These are phyloP conservation scores for Celoporthe dispersa DNA, from an alignment of 2,329 filamentous ascomycete genomes.

Conservation along the genomic window DNA sequence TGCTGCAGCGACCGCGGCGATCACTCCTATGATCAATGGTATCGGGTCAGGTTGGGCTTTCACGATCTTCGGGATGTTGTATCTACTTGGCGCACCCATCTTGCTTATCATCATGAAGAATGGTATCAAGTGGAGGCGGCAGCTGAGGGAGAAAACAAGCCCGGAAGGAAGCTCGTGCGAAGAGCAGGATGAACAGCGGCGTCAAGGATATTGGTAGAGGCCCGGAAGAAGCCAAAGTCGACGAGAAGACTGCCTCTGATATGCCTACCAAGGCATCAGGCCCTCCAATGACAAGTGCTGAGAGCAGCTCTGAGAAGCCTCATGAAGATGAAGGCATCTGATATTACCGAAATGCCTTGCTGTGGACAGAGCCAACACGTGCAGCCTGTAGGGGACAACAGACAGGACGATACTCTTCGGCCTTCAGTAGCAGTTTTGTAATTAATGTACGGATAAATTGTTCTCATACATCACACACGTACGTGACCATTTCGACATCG, in stretches of 20 bases:
- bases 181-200: conserved; percentile 8
- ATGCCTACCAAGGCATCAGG: neutral
- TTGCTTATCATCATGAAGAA: conserved; percentile 47
- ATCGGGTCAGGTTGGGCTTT: conserved; percentile 59
- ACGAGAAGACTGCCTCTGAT: neutral
- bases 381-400: neutral
- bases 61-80: conserved; percentile 50
- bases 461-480: neutral
- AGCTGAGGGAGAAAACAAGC: conserved; percentile 38
- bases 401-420: neutral
- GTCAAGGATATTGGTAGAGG: neutral
- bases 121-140: conserved; percentile 50
- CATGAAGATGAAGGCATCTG: neutral
- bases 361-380: neutral
- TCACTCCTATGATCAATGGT: conserved; percentile 55
- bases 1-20: conserved; percentile 55
- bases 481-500: neutral
- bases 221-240: neutral
- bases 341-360: neutral
- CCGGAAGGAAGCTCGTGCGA: conserved; percentile 31
- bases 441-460: neutral
- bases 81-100: conserved; percentile 45
- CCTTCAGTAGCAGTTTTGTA: neutral
- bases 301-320: neutral
- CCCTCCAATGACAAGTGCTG: no score